A percentile compares a stretch with the other conserved stretches of the same genome.
Conservation (phyloP, 257 asterid genomes). For the Paraleonurus japonicus region DNA sequence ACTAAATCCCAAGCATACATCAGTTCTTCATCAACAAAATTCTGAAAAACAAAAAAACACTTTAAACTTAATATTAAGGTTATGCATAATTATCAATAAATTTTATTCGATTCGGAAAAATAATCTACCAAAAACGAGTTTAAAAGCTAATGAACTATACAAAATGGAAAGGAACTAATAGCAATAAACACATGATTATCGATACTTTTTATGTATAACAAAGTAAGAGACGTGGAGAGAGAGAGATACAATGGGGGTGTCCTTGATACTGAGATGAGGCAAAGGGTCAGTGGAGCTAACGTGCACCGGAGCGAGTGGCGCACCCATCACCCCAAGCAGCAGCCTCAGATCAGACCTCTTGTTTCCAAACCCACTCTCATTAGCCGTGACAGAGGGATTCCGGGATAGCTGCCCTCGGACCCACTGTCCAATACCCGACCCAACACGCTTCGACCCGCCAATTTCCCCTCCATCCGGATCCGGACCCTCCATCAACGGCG, state of each 20-base stretch:
- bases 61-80: background rate
- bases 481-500: slow-evolving; percentile 83
- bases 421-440: slow-evolving; percentile 62
- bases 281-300: slow-evolving; percentile 69
- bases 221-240: background rate
- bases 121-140: background rate
- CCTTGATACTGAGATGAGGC: slow-evolving; percentile 81
- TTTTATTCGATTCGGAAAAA: background rate
- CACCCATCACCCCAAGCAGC: slow-evolving; percentile 90
- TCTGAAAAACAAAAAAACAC: too few species aligned
- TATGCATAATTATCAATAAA: background rate
- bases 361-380: slow-evolving; percentile 29
- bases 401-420: slow-evolving; percentile 54
- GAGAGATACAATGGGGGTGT: slow-evolving; percentile 66
- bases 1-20: slow-evolving; percentile 8
- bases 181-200: background rate
- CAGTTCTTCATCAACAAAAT: background rate
- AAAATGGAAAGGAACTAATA: background rate
- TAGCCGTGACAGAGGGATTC: slow-evolving; percentile 42
- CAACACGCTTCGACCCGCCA: slow-evolving; percentile 52
- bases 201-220: background rate
- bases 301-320: slow-evolving; percentile 89
- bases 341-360: slow-evolving; percentile 74
- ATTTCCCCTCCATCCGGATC: slow-evolving; percentile 57
- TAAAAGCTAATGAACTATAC: background rate